These are phyloP conservation scores for Cystodermella granulosa DNA, from an alignment of 1,284 basidiomycete genomes.

Conservation along the genomic window DNA sequence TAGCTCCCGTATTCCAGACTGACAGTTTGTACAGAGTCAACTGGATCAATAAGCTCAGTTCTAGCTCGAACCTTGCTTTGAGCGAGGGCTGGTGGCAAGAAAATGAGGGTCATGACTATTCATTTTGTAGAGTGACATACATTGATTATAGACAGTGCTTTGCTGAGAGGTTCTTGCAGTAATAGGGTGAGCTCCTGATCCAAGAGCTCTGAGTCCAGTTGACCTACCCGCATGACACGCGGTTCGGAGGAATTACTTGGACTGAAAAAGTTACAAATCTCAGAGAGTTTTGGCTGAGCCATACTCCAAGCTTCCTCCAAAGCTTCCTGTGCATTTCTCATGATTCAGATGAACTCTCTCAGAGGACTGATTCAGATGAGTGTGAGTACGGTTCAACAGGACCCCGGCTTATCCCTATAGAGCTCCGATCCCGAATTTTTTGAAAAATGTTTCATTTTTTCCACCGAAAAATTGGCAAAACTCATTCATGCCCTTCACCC, in stretches of 20 bases:
- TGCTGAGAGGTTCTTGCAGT: slow-evolving; percentile 77
- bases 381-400: no score
- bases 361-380: no score
- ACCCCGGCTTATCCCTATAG: no score
- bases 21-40: slow-evolving; percentile 80
- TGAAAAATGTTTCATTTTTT: slow-evolving; percentile 1
- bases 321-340: slow-evolving; percentile 7
- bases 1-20: slow-evolving; percentile 75
- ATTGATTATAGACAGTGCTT: slow-evolving; percentile 65
- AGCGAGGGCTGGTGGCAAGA: slow-evolving; percentile 51
- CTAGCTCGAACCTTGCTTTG: slow-evolving; percentile 70
- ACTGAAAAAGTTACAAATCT: slow-evolving; percentile 42
- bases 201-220: slow-evolving; percentile 88
- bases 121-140: slow-evolving; percentile 43
- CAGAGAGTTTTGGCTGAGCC: slow-evolving; percentile 52
- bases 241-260: slow-evolving; percentile 30
- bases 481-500: no score
- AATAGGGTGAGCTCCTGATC: slow-evolving; percentile 86
- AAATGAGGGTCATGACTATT: not conserved
- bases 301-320: slow-evolving; percentile 59
- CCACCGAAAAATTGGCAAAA: no score
- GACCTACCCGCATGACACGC: slow-evolving; percentile 75
- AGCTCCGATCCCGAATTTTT: no score
- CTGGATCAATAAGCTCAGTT: slow-evolving; percentile 74
- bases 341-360: no score